Evolutionary conservation across 441 rosid species (phyloP), one percentile per base, ranked within the genome.

Genomic region (Syzygium syzygioides): DNA sequence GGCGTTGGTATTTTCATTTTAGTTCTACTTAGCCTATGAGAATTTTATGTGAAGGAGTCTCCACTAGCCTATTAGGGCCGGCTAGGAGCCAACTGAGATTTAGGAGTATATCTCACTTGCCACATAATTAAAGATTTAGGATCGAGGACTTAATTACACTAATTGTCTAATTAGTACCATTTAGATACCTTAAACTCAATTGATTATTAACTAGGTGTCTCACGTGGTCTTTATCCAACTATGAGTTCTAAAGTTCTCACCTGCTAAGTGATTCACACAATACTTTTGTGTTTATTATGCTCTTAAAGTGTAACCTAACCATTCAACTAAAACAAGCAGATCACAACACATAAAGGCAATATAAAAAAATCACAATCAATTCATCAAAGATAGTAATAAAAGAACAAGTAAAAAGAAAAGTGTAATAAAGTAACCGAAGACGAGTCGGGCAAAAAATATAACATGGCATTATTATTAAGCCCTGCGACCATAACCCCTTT

Each of bases 91-190:
- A 3, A 0, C 5, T 56, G 6, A 59, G 64, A 59, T 26, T 11
- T 7, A 0, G 0, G 15, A 11, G 30, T 11, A 59, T 59, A 59
- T 59, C n/a, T 59, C 2, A 59, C 64, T 2, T 59, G 0, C 5
- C 12, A 59, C 5, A 4, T 14, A 59, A 26, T 3, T 59, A 59
- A 4, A 59, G 6, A 26, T 59, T 28, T 59, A 26, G 13, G 64
- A 26, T 10, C 4, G 13, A 0, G 2, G 30, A 26, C 2, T 59
- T 59, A 7, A 59, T 59, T 26, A 59, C 0, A 59, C 1, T 11
- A 59, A 59, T 59, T 59, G 6, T 59, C 7, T 26, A 59, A 59
- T 3, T 12, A 26, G 6, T 12, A 14, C 64, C 30, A 4, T 12
- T 59, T 59, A 5, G 13, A 11, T 59, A 25, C 14, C 64, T 10